Conservation (phyloP, 495 filamentous ascomycete species). For the Penicillium tannophilum region DNA sequence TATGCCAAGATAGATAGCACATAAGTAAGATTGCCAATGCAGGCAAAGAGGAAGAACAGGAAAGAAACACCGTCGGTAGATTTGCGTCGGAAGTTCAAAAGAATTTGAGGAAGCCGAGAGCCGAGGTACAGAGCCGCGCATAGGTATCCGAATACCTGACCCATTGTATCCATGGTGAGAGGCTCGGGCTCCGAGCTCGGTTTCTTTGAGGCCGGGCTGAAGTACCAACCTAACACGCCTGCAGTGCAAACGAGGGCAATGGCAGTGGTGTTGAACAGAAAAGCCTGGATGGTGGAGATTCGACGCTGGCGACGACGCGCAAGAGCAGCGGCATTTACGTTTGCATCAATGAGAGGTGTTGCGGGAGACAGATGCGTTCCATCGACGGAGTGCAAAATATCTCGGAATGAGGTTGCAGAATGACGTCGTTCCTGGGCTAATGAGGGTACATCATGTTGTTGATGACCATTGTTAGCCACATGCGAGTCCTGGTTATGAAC, state of each 20-base stretch:
- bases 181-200: conserved; percentile 28
- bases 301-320: conserved; percentile 23
- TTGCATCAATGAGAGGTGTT: conserved; percentile 63
- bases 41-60: conserved; percentile 96
- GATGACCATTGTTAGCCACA: conserved; percentile 7
- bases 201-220: conserved; percentile 50
- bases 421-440: conserved; percentile 25
- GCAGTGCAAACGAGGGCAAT: conserved; percentile 78
- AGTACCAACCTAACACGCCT: conserved; percentile 83
- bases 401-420: conserved; percentile 37
- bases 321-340: conserved; percentile 8
- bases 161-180: conserved; percentile 69
- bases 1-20: conserved; percentile 90
- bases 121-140: conserved; percentile 88
- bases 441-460: conserved; percentile 14
- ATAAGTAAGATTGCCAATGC: conserved; percentile 90
- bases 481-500: conserved; percentile 15
- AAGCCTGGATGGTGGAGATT: conserved; percentile 56
- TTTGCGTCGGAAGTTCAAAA: conserved; percentile 88
- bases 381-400: conserved; percentile 45
- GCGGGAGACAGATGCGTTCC: conserved; percentile 78
- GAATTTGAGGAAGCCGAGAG: conserved; percentile 81
- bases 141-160: conserved; percentile 84
- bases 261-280: conserved; percentile 70
- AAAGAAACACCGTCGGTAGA: conserved; percentile 88